Evolutionary conservation across 192 early-diverging fungal species (phyloP), one percentile per base, ranked within the genome.

Genomic region (Geranomyces michiganensis): DNA sequence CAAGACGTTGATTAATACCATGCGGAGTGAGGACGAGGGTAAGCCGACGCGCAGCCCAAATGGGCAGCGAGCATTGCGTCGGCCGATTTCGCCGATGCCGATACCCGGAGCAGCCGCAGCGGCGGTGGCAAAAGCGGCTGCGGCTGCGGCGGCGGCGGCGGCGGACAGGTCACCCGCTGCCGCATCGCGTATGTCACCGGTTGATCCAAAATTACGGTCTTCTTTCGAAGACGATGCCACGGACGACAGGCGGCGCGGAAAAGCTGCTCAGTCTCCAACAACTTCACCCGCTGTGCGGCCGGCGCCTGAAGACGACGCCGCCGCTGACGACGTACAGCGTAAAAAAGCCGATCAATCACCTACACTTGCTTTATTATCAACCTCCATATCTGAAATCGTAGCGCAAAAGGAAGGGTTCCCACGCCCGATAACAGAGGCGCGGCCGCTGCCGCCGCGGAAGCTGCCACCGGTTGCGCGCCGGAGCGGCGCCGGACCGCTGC

Each of bases 11-110:
- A 68, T 68, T n/a, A 29, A 49, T 24, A 48, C 32, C 12, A 68
- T 68, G 66, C 66, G 66, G 29, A 49, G 48, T 29, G 51, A 68
- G 15, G 51, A 56, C 53, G 66, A 68, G n/a, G 41, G 29, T 7
- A 60, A 27, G 26, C 51, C 51, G 3, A 7, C 36, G 5, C 36
- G 36, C 10, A 41, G 36, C 10, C 36, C 36, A 10, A 41, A 10
- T 10, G 36, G 36, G 36, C 36, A 41, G 36, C 36, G 36, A 41
- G 36, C 36, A 41, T 41, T 41, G 10, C 36, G 36, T 10, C 3
- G 36, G 36, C 36, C 36, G 10, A 41, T 41, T 10, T 41, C 36
- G 36, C 36, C 36, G 14, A 55, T 27, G 26, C 51, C 51, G 14
- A 55, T n/a, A 47, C 46, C 46, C 46, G n/a, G n/a, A n/a, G 12